Percentiles rank a stretch among this genome's conserved stretches.
Conservation (phyloP, 2,329 filamentous ascomycete species). For the Atkinsonella hypoxylon region DNA sequence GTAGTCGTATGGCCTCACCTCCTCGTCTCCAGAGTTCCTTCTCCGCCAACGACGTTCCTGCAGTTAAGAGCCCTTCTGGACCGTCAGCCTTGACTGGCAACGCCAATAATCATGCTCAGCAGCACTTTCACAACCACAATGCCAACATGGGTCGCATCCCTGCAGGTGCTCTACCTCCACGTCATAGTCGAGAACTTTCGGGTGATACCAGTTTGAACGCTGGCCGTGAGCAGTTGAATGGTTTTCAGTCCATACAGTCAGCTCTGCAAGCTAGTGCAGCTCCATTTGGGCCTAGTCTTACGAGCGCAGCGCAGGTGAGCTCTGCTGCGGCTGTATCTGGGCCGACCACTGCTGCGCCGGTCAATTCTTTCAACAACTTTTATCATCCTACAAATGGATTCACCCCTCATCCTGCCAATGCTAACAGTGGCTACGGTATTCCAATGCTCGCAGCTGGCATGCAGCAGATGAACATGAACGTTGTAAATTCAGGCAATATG, state of each 20-base stretch:
- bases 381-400: conserved; percentile 21
- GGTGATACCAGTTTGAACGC: conserved; percentile 29
- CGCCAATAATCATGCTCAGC: conserved; percentile 47
- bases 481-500: conserved; percentile 27
- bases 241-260: conserved; percentile 53
- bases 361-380: conserved; percentile 20
- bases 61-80: conserved; percentile 57
- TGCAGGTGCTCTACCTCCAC: conserved; percentile 48
- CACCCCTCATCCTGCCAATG: conserved; percentile 14
- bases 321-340: conserved; percentile 15
- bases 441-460: conserved; percentile 54
- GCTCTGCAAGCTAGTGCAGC: conserved; percentile 69
- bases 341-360: conserved; percentile 12
- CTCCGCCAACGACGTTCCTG: conserved; percentile 81
- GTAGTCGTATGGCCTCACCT: conserved; percentile 47
- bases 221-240: conserved; percentile 31
- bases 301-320: conserved; percentile 16
- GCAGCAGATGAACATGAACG: conserved; percentile 49
- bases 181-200: conserved; percentile 63
- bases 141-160: conserved; percentile 72
- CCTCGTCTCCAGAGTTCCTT: conserved; percentile 78
- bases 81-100: conserved; percentile 30
- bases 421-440: conserved; percentile 16
- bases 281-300: conserved; percentile 57
- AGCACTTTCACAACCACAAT: conserved; percentile 66